Evolutionary conservation across 768 basidiomycete genomes (phyloP).

Genomic region (Suillus clintonianus): DNA sequence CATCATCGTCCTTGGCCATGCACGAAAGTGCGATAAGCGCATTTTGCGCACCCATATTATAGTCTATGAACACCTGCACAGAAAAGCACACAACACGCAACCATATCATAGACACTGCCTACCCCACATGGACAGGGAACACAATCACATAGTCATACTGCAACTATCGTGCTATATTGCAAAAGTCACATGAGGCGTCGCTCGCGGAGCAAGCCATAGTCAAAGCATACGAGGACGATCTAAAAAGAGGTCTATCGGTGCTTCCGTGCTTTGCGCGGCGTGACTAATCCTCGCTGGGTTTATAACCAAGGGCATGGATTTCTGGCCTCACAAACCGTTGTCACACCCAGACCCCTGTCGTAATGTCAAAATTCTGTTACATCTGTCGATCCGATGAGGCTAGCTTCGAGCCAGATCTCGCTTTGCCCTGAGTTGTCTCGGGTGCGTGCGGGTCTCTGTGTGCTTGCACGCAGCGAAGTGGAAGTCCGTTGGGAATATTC

Average conservation of each 20-base stretch:
- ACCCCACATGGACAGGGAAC: not conserved
- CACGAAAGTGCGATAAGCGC: not conserved
- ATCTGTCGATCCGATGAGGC: not conserved
- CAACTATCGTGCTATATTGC: not conserved
- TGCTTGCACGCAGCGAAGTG: slow-evolving; percentile 6
- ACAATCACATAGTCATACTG: not conserved
- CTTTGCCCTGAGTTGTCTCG: not conserved
- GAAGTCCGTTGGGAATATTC: slow-evolving; percentile 1
- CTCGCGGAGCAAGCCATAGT: slow-evolving; percentile 1
- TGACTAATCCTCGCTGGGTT: not conserved
- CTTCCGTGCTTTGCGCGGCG: slow-evolving; percentile 10
- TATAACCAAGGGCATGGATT: not conserved
- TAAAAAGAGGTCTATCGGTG: slow-evolving; percentile 8
- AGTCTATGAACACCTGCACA: not conserved
- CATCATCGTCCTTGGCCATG: not conserved
- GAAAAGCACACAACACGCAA: not conserved
- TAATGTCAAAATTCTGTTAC: not conserved
- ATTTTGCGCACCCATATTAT: not conserved
- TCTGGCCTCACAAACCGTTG: not conserved
- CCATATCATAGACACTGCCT: not conserved
- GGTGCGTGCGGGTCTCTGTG: slow-evolving; percentile 1
- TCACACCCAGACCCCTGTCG: not conserved
- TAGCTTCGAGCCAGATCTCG: slow-evolving; percentile 4
- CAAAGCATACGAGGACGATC: slow-evolving; percentile 7
- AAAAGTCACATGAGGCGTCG: not conserved